Conservation (phyloP, 2,329 filamentous ascomycete genomes). For the Curvularia sp. region DNA sequence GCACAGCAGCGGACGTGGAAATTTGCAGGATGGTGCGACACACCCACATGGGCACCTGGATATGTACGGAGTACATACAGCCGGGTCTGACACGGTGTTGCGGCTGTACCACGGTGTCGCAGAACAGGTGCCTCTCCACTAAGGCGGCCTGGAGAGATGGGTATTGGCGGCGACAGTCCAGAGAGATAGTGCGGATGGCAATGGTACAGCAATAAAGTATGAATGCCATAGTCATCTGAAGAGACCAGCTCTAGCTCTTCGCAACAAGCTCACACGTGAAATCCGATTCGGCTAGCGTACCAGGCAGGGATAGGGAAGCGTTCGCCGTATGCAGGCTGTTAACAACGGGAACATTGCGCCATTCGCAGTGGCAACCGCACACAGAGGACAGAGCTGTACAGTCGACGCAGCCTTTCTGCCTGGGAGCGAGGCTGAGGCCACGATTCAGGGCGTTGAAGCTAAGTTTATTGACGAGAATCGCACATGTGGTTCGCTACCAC, state of each 20-base stretch:
- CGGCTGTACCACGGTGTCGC: conserved; percentile 8
- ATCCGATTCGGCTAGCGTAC: not conserved
- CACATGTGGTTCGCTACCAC: conserved; percentile 2
- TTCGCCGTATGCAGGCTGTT: not conserved
- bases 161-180: not conserved
- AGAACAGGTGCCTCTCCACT: not conserved
- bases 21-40: conserved; percentile 15
- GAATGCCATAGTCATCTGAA: not conserved
- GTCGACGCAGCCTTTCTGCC: not conserved
- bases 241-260: too few species aligned
- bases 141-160: not conserved
- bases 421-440: not conserved
- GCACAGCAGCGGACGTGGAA: not conserved
- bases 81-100: not conserved
- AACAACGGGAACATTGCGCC: not conserved
- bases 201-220: conserved; percentile 1
- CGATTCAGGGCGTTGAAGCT: conserved; percentile 7
- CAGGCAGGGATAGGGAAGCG: not conserved
- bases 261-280: not conserved
- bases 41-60: conserved; percentile 9
- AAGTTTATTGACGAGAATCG: conserved; percentile 1
- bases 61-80: not conserved
- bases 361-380: not conserved
- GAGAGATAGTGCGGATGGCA: not conserved
- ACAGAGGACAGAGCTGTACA: not conserved